Percentiles rank a stretch among this genome's conserved stretches.
phyloP scores from a whole-genome alignment of 1,284 basidiomycete species.

The Pseudozyma hubeiensis region DNA sequence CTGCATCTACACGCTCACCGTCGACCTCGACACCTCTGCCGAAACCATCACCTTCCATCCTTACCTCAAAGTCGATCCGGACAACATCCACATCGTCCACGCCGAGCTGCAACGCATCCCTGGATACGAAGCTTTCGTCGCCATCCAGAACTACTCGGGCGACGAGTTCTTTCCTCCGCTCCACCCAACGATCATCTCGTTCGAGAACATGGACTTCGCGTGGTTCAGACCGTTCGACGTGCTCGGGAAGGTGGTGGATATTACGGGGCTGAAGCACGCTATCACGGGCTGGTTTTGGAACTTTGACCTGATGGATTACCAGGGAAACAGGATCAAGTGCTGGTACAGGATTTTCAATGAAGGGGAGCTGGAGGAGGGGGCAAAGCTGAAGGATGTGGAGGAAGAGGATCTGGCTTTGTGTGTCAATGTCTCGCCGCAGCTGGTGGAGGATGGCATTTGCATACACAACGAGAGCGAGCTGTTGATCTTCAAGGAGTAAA shows the following conservation, averaged over 20 bases:
- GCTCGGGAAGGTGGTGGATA: slow-evolving; percentile 1
- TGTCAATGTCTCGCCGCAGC: slow-evolving; percentile 1
- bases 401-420: slow-evolving; percentile 6
- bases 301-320: background rate
- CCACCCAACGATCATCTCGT: slow-evolving; percentile 1
- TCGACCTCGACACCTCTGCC: background rate
- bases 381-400: background rate
- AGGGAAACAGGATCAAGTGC: background rate
- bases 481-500: slow-evolving; percentile 5
- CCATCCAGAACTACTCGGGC: slow-evolving; percentile 2
- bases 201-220: background rate
- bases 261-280: background rate
- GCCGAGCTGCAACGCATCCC: background rate
- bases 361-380: slow-evolving; percentile 1
- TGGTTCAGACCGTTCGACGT: slow-evolving; percentile 1
- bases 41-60: slow-evolving; percentile 2
- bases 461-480: slow-evolving; percentile 4
- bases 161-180: background rate
- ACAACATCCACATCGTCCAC: background rate
- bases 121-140: background rate
- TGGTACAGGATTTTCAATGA: background rate
- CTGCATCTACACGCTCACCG: slow-evolving; percentile 1
- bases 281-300: slow-evolving; percentile 1
- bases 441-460: slow-evolving; percentile 5
- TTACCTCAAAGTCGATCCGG: slow-evolving; percentile 5